phyloP scores from a whole-genome alignment of 139 green algal genomes.

The Closterium sp. region DNA sequence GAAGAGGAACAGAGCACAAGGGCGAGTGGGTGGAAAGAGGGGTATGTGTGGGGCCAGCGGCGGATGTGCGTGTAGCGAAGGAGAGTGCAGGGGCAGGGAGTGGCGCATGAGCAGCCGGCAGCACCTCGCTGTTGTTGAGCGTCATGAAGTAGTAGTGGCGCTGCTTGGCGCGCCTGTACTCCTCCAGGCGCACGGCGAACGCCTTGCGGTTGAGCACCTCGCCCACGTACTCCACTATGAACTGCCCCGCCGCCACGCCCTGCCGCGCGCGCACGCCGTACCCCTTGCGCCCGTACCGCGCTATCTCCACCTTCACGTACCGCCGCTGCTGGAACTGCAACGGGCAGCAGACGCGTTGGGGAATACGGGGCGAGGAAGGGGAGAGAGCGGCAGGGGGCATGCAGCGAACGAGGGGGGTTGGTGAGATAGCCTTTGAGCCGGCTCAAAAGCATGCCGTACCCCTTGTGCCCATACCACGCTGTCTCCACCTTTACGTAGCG shows the following conservation, averaged over 20 bases:
- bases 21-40: not conserved
- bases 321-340: conserved; percentile 71
- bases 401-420: no score
- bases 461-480: conserved; percentile 56
- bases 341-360: no score
- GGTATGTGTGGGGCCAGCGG: not conserved
- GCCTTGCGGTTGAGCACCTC: conserved; percentile 90
- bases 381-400: no score
- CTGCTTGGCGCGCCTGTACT: conserved; percentile 76
- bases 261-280: conserved; percentile 22
- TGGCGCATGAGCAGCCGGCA: not conserved
- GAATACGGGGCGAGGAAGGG: not conserved
- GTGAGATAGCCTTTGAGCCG: no score
- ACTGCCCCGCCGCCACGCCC: conserved; percentile 1
- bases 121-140: conserved; percentile 84
- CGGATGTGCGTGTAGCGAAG: not conserved
- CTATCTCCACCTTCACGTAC: conserved; percentile 71
- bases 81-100: not conserved
- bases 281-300: conserved; percentile 57
- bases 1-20: not conserved
- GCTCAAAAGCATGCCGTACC: conserved; percentile 18
- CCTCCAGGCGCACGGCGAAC: conserved; percentile 82
- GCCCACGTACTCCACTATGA: conserved; percentile 52
- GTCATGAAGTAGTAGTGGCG: conserved; percentile 99
- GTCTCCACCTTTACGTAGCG: conserved; percentile 73